Conservation (phyloP, 352 stramenopile genomes). For the Globisporangium nunn region DNA sequence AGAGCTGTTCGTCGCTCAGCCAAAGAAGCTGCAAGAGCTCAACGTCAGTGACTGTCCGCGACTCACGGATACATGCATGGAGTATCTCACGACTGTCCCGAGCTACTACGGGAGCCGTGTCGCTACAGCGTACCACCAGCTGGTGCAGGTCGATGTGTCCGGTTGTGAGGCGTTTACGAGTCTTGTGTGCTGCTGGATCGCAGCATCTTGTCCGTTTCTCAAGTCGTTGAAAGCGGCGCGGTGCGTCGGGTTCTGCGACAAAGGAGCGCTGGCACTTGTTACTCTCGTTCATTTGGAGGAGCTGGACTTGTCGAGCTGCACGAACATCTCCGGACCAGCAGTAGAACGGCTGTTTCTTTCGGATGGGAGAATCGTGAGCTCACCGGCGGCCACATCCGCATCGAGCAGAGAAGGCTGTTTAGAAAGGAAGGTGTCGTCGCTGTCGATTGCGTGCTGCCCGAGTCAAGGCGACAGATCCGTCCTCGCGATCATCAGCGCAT, state of each 20-base stretch:
- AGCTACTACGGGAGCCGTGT: constrained; percentile 45
- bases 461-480: constrained; percentile 25
- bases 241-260: constrained; percentile 48
- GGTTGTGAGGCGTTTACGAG: constrained; percentile 40
- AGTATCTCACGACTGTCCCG: constrained; percentile 45
- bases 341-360: constrained; percentile 43
- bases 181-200: constrained; percentile 51
- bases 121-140: constrained; percentile 31
- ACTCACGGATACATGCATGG: constrained; percentile 46
- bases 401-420: not conserved
- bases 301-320: constrained; percentile 44
- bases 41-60: constrained; percentile 42
- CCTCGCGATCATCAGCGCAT: constrained; percentile 24
- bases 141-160: constrained; percentile 50
- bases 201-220: constrained; percentile 53
- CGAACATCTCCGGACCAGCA: constrained; percentile 29
- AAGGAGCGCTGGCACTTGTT: constrained; percentile 41
- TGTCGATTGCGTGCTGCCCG: constrained; percentile 21
- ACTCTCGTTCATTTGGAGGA: constrained; percentile 43
- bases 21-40: constrained; percentile 44
- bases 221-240: constrained; percentile 29
- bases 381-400: not conserved
- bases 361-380: constrained; percentile 18
- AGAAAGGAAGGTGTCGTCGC: constrained; percentile 18
- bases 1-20: constrained; percentile 36